phyloP scores from a whole-genome alignment of 169 alveolate species.

The Eimeria falciformis region DNA sequence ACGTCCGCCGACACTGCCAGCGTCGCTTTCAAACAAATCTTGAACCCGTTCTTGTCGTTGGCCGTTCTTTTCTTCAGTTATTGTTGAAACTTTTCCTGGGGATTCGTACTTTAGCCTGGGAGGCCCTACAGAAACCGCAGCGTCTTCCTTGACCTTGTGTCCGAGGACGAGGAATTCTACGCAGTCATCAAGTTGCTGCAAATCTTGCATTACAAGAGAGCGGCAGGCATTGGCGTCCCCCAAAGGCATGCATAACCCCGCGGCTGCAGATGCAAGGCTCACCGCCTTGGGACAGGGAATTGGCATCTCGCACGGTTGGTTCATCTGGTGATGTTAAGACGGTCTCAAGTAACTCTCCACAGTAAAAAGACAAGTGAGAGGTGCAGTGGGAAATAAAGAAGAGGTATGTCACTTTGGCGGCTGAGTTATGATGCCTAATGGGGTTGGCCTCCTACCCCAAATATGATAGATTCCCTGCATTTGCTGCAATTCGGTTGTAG shows the following conservation, averaged over 20 bases:
- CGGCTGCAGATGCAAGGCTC: no score
- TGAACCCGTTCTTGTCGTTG: not conserved
- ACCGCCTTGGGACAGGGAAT: no score
- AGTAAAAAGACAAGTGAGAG: no score
- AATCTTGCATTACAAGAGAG: constrained; percentile 22
- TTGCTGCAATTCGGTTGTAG: no score
- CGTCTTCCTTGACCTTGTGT: constrained; percentile 46
- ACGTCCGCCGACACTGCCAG: not conserved
- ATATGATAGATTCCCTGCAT: no score
- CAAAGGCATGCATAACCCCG: constrained; percentile 49
- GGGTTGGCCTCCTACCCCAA: no score
- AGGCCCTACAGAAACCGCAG: constrained; percentile 17
- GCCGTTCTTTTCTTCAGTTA: not conserved
- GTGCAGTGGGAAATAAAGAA: no score
- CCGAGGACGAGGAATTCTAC: constrained; percentile 62
- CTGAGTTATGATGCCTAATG: no score
- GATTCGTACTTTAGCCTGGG: constrained; percentile 27
- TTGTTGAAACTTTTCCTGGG: not conserved
- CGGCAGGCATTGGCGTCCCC: constrained; percentile 54
- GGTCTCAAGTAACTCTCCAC: no score
- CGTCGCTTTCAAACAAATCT: not conserved
- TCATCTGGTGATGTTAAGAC: no score
- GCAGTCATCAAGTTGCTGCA: constrained; percentile 65
- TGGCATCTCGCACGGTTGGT: no score
- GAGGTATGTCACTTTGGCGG: no score